Evolutionary conservation across 306 rosid genomes (phyloP), one percentile per base, ranked within the genome.

Genomic region (Malus orientalis): DNA sequence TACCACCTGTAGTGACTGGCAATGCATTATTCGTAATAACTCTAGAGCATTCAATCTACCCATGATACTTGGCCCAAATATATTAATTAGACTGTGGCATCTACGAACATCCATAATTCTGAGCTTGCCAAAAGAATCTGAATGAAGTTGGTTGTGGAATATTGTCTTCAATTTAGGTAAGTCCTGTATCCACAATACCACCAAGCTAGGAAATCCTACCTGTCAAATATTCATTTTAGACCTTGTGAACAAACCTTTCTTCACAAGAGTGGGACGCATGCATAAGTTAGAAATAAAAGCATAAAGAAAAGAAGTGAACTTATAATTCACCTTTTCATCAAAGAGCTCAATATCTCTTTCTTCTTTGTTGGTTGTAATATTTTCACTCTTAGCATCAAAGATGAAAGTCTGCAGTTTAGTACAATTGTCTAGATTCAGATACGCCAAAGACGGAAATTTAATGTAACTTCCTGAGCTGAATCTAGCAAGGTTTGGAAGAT

Each of bases 1-100:
- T 36, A 36, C 38, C 38, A 36, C 0, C 1, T 36, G 38, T 36
- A 36, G 38, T 33, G 38, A n/a, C 0, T 57, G 1, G 1, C 61
- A 55, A 1, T 55, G 10, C 4, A 2, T 0, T 13, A 18, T 11
- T 0, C 0, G 0, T 2, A 36, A 40, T 4, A 2, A 9, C 8
- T 19, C 2, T 4, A 38, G 4, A 38, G 29, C 25, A 20, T 67
- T n/a, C 18, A 22, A 22, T 42, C 12, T 30, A 5, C 20, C 67
- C 20, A 13, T 61, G 1, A 25, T 61, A 29, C 67, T 14, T 6
- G 67, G 67, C 10, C 19, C 4, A 61, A 61, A 61, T 11, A 61
- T 27, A 61, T 5, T 61, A 1, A 18, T 19, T 8, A 20, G 0
- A 36, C 0, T 22, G 7, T 36, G 4, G 4, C 71, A 33, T 9